Conservation (phyloP, 352 stramenopile species). For the Pythium brachiatum region DNA sequence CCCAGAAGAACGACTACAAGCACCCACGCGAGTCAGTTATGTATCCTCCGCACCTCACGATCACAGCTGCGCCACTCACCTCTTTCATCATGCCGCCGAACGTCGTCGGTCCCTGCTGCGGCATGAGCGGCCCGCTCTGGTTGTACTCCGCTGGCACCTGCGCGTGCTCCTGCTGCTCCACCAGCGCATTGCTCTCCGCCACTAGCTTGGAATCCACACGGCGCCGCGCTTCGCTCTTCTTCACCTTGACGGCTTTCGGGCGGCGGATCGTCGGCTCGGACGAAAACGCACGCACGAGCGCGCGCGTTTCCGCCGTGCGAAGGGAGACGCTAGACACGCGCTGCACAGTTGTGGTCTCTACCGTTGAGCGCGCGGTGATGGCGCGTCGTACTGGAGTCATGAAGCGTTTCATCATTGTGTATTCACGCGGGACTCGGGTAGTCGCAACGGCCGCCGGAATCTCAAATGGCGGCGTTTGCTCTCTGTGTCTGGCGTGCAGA, state of each 20-base stretch:
- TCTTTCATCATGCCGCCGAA: constrained; percentile 68
- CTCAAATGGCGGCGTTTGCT: not conserved
- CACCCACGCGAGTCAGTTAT: too few relatives aligned
- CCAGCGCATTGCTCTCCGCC: constrained; percentile 35
- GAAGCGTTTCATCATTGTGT: constrained; percentile 9
- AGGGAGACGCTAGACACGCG: not conserved
- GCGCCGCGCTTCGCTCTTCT: constrained; percentile 64
- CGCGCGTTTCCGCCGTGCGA: not conserved
- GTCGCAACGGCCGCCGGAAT: not conserved
- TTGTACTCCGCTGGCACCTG: constrained; percentile 33
- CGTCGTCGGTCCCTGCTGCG: constrained; percentile 36
- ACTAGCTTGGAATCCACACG: constrained; percentile 40
- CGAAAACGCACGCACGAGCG: constrained; percentile 30
- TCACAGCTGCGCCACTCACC: constrained; percentile 30
- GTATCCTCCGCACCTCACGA: too few relatives aligned
- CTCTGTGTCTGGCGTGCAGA: not conserved
- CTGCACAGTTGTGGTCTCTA: not conserved
- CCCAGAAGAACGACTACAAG: constrained; percentile 73
- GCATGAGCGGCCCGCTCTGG: constrained; percentile 20
- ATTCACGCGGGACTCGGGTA: not conserved
- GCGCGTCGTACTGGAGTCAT: constrained; percentile 11
- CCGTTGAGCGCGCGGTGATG: not conserved
- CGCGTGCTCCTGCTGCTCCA: constrained; percentile 21
- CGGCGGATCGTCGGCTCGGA: constrained; percentile 39
- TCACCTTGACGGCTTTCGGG: constrained; percentile 62